Evolutionary conservation across 345 rosid genomes (phyloP), one percentile per base, ranked within the genome.

Genomic region (Aethionema arabicum): DNA sequence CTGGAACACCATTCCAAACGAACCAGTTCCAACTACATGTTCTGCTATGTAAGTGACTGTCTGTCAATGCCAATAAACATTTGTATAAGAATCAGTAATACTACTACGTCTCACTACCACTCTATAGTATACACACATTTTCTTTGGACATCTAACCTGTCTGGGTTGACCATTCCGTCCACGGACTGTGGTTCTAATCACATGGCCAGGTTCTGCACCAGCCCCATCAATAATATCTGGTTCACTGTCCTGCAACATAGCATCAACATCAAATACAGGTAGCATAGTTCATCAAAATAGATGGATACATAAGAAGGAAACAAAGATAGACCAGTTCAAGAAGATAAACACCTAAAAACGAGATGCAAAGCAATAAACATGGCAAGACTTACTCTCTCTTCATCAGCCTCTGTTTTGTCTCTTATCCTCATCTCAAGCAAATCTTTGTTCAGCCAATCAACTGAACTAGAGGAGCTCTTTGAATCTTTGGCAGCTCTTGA

Each of bases 141-240:
- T 8, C 11, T 29, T 5, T 3, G 3, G 54, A 41, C 53, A 39
- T 62, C 79, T 43, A 56, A 93, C 99, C 96, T 89, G 97, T 78
- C 85, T 83, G 39, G 92, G 77, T 80, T 86, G 91, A 52, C 99
- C 97, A 79, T 86, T 90, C 61, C 92, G 81, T 56, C 96, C 91
- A 44, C 92, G 96, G 62, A 90, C 58, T 7, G 97, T 84, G 4
- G 99, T 88, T 82, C 85, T 78, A 38, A 93, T 90, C 58, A 90
- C 82, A 67, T 87, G 92, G 29, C 99, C 97, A 12, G 97, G 76
- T 79, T 93, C 99, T 52, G 97, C 75, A 48, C 95, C 95, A 65
- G 77, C 91, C 55, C 97, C 99, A 71, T 90, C 96, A 52, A 86
- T 83, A 43, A 88, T 52, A 69, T 85, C 96, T 7, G 89, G 87